Evolutionary conservation across 768 basidiomycete species (phyloP), one percentile per base, ranked within the genome.

Genomic region (Rickenella mellea): DNA sequence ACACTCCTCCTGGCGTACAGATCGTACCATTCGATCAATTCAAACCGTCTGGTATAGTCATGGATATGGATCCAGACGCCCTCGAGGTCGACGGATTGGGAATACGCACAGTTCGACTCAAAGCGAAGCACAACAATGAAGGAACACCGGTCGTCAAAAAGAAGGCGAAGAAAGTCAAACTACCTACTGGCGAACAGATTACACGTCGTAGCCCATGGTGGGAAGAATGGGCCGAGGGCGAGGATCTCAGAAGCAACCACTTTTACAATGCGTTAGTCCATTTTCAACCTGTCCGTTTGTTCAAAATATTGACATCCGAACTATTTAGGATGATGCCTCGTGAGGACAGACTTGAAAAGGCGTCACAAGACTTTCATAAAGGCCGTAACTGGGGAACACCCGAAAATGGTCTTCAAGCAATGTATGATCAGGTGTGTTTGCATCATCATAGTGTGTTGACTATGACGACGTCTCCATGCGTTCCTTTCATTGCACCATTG

Each of bases 221-320:
- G 63, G 75, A 83, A 45, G 63, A 74, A n/a, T 88, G 85, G 85
- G 72, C 71, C 39, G 74, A 80, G 30, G 65, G 62, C 3, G 83
- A 86, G 55, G 58, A 66, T 37, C 58, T 68, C 25, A 64, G 75
- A 44, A 57, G 63, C 28, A 60, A 60, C 53, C 22, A 60, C 59
- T 30, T 62, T 27, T 73, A 71, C 43, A 66, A 83, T 52, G 56
- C 63, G 82, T 83, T 48, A 50, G 78, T 64, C 12, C 6, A 15
- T 27, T 22, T 19, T 26, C 37, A 28, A 19, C 15, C 41, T 22
- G 10, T 10, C 25, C 15, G 19, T 5, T 22, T 40, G 20, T 32
- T 33, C 25, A 27, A 40, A 37, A 29, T 24, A 37, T 47, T 28
- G 41, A 25, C 50, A 36, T 20, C n/a, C 22, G 36, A 32, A 28